Base-by-base conservation (phyloP, 1,139 yeast species). In the Saccharomyces hybrid region DNA sequence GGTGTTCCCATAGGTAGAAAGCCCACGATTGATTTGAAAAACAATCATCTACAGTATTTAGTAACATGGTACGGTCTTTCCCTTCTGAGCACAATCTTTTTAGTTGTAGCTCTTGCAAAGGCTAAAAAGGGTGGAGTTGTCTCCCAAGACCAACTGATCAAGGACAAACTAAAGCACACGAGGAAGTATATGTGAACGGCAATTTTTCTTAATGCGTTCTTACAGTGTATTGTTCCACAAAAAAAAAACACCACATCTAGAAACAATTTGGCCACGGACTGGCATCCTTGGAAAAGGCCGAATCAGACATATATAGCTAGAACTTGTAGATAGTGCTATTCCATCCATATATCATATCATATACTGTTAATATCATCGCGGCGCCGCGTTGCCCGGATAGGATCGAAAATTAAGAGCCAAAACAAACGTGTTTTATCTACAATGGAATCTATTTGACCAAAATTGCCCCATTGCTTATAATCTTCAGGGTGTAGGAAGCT, bases 51-150 rank as follows among this genome's bases (percentile, higher is more conserved):
- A 71, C 97, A 93, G 71, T 93, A 93, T 69, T 75, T 93, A 64
- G 81, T 89, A 24, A 93, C 99, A 0, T 93, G 99, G 99, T 93
- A 88, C 69, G 96, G 96, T 0, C 79, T 90, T 47, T 83, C 90
- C 0, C 64, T 86, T 46, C 79, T 87, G 42, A 86, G 96, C 50
- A 66, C 90, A 0, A 81, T 84, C 34, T 78, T 88, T 68, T 75
- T 91, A 26, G 70, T 81, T 53, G 71, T 79, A 34, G 82, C 88
- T 9, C 67, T 86, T 58, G 79, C 72, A 63, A 82, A 79, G 68
- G 59, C 53, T 56, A 64, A 64, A 47, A 55, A 73, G 69, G 66
- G 81, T 67, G 68, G 66, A 67, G 62, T 71, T 61, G 55, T 78
- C 62, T 62, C 81, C 71, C 71, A 62, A 51, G 59, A 61, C 4